Evolutionary conservation across 108 stramenopile genomes (phyloP).

Genomic region (Aureococcus anophagefferens): DNA sequence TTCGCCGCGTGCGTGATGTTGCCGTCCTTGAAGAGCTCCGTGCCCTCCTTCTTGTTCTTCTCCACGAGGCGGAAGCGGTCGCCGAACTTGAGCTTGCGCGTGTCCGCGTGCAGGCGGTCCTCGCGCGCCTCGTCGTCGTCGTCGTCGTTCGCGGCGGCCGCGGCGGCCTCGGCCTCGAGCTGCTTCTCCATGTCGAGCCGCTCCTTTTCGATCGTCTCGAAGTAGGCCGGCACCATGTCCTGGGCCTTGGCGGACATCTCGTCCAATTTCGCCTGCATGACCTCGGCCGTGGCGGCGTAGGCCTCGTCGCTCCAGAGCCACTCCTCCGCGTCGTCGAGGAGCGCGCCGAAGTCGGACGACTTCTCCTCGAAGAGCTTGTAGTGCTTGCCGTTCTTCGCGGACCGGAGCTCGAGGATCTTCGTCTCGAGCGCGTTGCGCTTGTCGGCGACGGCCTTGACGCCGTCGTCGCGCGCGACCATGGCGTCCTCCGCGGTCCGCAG

Average conservation of each 20-base stretch:
- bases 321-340: conserved; percentile 12
- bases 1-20: conserved; percentile 8
- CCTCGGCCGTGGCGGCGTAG: background rate
- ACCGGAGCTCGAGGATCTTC: background rate
- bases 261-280: background rate
- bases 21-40: conserved; percentile 24
- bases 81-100: conserved; percentile 15
- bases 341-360: background rate
- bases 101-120: conserved; percentile 3
- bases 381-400: background rate
- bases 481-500: background rate
- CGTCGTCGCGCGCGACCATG: background rate
- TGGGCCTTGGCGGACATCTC: background rate
- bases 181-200: background rate
- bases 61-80: conserved; percentile 18
- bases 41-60: conserved; percentile 25
- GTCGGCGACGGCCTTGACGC: background rate
- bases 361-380: background rate
- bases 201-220: conserved; percentile 4
- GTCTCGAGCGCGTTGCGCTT: background rate
- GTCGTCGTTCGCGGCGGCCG: conserved; percentile 11
- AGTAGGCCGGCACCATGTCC: conserved; percentile 7
- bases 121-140: conserved; percentile 4
- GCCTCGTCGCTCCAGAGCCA: conserved; percentile 20
- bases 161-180: conserved; percentile 8